Evolutionary conservation across 2,329 filamentous ascomycete genomes (phyloP), one percentile per base, ranked within the genome.

Genomic region (Chaetomium olivaceum): DNA sequence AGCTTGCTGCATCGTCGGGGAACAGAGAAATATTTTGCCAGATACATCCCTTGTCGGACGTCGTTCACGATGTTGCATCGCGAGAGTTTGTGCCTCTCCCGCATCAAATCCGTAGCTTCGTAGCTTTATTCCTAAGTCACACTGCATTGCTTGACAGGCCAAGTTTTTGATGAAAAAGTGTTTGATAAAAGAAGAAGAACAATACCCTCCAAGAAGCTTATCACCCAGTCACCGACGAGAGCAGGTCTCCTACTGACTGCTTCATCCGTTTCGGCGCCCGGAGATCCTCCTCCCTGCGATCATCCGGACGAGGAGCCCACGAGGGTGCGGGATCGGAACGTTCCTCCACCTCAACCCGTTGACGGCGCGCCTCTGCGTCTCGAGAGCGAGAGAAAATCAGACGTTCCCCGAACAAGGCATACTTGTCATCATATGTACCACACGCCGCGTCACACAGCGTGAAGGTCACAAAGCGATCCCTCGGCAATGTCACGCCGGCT

Each of bases 21-120:
- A 73, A 72, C 71, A 71, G 76, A 77, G 76, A 78, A 77, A 77
- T 76, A 73, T 71, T 71, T 73, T 61, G 69, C 69, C 68, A 64
- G 74, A 74, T 69, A 76, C 75, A 76, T 71, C 43, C 23, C 33
- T 33, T 25, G 8, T 46, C 36, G 27, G 27, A 6, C 3, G 25
- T 21, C 23, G 2, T 27, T 31, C 2, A n/a, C n/a, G 9, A 8
- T 48, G 14, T 19, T 25, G 23, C 23, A 23, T 23, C 12, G 5
- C 21, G 23, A 9, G 11, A 27, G 5, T 51, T 9, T 6, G 27
- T 31, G 7, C 3, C 51, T 19, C 12, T 27, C 16, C 27, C 16
- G 9, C 31, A 21, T 33, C 27, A n/a, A 19, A 33, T 2, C 8
- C 16, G 50, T 48, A 27, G 16, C 14, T 29, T 12, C 7, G 2